These are phyloP conservation scores for Diutina catenulata DNA, from an alignment of 1,139 yeast species.

Conservation along the genomic window DNA sequence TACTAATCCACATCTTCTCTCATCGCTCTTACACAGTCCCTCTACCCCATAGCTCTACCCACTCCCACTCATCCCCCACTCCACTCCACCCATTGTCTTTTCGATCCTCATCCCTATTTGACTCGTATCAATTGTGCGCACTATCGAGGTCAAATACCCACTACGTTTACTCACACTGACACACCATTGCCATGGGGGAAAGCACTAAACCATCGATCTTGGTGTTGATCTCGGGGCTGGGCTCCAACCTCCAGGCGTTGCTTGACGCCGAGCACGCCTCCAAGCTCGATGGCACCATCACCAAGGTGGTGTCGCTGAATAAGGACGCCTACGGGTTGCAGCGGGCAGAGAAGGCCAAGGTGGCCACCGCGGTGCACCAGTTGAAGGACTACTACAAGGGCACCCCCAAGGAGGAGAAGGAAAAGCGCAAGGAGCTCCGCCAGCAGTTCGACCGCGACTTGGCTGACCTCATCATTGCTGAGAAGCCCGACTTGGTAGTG, in stretches of 20 bases:
- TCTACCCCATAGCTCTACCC: no score
- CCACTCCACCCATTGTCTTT: no score
- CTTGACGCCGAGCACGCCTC: slow-evolving; percentile 55
- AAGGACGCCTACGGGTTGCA: slow-evolving; percentile 72
- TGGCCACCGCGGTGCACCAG: slow-evolving; percentile 61
- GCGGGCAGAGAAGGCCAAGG: slow-evolving; percentile 59
- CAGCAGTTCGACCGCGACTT: slow-evolving; percentile 66
- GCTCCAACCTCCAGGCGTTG: slow-evolving; percentile 86
- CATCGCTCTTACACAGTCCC: no score
- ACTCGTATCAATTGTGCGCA: slow-evolving; percentile 1
- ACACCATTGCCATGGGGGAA: no score
- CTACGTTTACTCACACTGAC: no score
- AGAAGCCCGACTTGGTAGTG: slow-evolving; percentile 71
- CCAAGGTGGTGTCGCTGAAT: slow-evolving; percentile 75
- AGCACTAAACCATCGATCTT: no score
- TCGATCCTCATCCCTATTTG: slow-evolving; percentile 4
- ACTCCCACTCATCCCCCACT: no score
- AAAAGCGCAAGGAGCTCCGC: slow-evolving; percentile 48
- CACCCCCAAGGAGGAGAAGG: slow-evolving; percentile 52
- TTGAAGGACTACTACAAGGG: slow-evolving; percentile 67
- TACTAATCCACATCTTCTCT: no score
- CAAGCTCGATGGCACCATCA: slow-evolving; percentile 41
- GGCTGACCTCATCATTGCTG: slow-evolving; percentile 51
- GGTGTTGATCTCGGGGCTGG: slow-evolving; percentile 89
- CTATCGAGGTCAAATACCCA: no score